Base-by-base conservation (phyloP, 306 rosid species). In the Alnus rubra region DNA sequence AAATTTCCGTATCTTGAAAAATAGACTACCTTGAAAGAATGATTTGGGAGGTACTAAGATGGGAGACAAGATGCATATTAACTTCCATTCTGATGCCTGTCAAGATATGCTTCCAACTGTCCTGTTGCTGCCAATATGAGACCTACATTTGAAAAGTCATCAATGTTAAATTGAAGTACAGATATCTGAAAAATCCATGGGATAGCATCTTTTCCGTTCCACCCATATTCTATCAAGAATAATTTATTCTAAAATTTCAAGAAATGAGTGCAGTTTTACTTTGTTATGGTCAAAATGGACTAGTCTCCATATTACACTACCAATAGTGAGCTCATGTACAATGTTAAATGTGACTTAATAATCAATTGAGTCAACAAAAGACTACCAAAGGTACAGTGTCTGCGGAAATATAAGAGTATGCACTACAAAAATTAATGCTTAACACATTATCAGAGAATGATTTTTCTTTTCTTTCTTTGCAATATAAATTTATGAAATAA, bases 51-150 rank as follows among this genome's bases (percentile, higher is more conserved):
- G 44, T 28, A 75, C 64, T 44, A 63, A 67, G 63, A 50, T 48
- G 51, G 53, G 54, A 54, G 28, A 59, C 37, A 15, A 65, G 64
- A 48, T 33, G 31, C 69, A 55, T n/a, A 74, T 88, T 85, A 87
- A 79, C 85, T 80, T 80, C 92, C 92, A 81, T 91, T 90, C 76
- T 82, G 80, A 73, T 83, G 86, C 79, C 82, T 76, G 75, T 85
- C 80, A 71, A 86, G 80, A 82, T 89, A 81, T 16, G 89, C 79
- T 82, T 91, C 90, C 84, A 96, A 87, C 88, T 89, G 89, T 72
- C 97, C 91, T 0, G 86, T 90, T 60, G 98, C 96, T 9, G 99
- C 97, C 91, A 91, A 73, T 79, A 96, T 84, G 62, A 96, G 89
- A 93, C 98, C 99, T 96, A 56, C 81, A 86, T 70, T 81, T 55